phyloP scores from a whole-genome alignment of 1,284 basidiomycete genomes.

The Ustilago bromivora region DNA sequence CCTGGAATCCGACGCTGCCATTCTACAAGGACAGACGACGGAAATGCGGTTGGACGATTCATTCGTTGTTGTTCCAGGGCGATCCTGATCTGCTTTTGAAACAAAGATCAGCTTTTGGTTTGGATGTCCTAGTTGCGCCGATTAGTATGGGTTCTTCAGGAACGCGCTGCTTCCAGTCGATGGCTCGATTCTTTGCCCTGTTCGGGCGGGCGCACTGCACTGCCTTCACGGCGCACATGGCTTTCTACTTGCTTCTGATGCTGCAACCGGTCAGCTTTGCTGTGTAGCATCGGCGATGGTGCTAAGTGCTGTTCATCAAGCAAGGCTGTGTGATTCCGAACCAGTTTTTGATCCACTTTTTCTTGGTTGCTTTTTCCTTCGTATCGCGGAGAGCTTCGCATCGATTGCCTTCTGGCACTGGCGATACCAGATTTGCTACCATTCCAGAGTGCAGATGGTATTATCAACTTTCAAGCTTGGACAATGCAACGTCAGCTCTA shows the following conservation, averaged over 20 bases:
- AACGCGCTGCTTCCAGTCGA: background rate
- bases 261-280: background rate
- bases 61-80: background rate
- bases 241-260: background rate
- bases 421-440: background rate
- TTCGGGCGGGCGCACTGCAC: no score
- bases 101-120: background rate
- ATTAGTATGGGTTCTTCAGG: background rate
- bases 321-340: background rate
- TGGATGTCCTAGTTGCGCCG: background rate
- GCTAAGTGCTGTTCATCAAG: background rate
- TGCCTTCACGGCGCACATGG: background rate
- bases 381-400: no score
- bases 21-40: background rate
- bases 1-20: slow-evolving; percentile 7
- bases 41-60: background rate
- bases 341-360: background rate
- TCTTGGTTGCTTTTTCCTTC: background rate
- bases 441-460: background rate
- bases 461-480: no score
- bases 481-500: no score
- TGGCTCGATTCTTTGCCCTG: no score
- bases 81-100: background rate
- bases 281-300: background rate
- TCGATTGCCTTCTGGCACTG: background rate